A percentile compares a stretch with the other conserved stretches of the same genome.
These are phyloP conservation scores for Orychophragmus violaceus DNA, from an alignment of 345 rosid species.

Conservation along the genomic window DNA sequence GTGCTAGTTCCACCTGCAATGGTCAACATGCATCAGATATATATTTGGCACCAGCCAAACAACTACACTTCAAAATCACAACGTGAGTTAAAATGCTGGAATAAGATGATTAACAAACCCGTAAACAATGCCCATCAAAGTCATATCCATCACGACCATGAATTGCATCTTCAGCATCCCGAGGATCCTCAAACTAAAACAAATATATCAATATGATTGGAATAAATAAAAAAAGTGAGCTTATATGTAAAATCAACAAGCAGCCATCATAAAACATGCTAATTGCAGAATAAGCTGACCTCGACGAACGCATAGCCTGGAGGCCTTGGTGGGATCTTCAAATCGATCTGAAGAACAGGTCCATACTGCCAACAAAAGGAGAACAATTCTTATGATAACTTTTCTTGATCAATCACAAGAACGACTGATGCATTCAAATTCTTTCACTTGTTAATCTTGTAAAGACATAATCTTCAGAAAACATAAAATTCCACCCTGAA, in stretches of 20 bases:
- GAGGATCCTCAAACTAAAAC: slow-evolving; percentile 78
- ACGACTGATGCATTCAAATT: background rate
- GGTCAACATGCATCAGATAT: background rate
- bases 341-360: slow-evolving; percentile 73
- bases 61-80: background rate
- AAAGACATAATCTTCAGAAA: too few species aligned
- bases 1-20: slow-evolving; percentile 89
- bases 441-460: too few species aligned
- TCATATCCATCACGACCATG: slow-evolving; percentile 96
- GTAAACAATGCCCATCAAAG: slow-evolving; percentile 76
- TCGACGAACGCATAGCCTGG: slow-evolving; percentile 99
- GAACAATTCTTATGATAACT: background rate
- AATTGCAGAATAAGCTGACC: slow-evolving; percentile 34
- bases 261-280: background rate
- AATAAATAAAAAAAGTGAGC: slow-evolving; percentile 1
- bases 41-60: background rate
- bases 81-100: background rate
- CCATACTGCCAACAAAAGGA: slow-evolving; percentile 71
- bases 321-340: slow-evolving; percentile 98
- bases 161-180: slow-evolving; percentile 98
- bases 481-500: too few species aligned
- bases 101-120: slow-evolving; percentile 40
- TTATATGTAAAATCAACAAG: background rate
- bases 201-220: background rate
- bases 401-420: background rate